phyloP scores from a whole-genome alignment of 1,284 basidiomycete genomes.

The Malassezia japonica region DNA sequence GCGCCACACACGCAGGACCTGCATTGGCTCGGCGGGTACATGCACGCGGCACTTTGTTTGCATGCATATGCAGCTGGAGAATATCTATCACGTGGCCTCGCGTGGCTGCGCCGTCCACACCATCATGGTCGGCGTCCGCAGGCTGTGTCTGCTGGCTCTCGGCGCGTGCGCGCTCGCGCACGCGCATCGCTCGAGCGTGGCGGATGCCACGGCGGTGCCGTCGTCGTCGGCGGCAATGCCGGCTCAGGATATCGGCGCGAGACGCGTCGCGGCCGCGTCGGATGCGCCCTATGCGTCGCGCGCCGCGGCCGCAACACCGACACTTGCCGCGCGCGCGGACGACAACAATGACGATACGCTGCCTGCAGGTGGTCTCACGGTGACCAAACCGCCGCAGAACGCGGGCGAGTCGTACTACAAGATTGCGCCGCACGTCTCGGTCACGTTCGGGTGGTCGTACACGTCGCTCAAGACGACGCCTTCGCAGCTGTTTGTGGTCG shows the following conservation, averaged over 20 bases:
- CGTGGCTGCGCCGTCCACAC: too few species aligned
- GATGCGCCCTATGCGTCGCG: too few species aligned
- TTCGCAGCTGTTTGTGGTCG: constrained; percentile 30
- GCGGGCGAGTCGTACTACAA: constrained; percentile 45
- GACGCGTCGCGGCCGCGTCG: too few species aligned
- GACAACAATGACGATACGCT: background rate
- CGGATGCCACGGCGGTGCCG: too few species aligned
- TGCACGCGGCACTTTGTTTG: background rate
- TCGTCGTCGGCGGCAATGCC: too few species aligned
- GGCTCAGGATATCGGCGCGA: too few species aligned
- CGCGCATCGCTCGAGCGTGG: too few species aligned
- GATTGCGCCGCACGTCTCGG: constrained; percentile 35
- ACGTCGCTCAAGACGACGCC: constrained; percentile 38
- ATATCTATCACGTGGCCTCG: background rate
- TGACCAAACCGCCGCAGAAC: constrained; percentile 41
- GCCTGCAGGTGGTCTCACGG: constrained; percentile 35
- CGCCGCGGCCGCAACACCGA: background rate
- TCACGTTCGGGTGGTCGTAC: constrained; percentile 47
- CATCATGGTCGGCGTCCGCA: too few species aligned
- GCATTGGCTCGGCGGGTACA: background rate
- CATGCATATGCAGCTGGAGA: constrained; percentile 1
- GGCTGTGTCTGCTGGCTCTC: too few species aligned
- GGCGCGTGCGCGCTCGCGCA: too few species aligned
- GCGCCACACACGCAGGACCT: background rate
- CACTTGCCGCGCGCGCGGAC: background rate